Evolutionary conservation across 2,329 filamentous ascomycete species (phyloP).

Genomic region (Shiraia bambusicola): DNA sequence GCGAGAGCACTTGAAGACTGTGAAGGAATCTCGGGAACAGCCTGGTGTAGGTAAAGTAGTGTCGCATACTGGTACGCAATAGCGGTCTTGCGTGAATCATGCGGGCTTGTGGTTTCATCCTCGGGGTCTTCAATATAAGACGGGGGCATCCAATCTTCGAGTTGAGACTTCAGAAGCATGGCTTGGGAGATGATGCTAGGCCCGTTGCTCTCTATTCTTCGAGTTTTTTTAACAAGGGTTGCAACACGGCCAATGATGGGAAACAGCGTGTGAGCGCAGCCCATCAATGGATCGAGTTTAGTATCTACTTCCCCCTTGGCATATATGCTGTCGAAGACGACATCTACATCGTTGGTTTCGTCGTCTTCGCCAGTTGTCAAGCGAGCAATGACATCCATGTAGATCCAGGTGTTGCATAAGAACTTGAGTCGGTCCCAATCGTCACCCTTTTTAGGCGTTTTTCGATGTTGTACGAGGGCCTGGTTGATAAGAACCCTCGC

Average conservation of each 20-base stretch:
- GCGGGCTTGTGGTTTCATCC: constrained; percentile 62
- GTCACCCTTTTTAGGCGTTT: constrained; percentile 44
- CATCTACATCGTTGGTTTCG: constrained; percentile 55
- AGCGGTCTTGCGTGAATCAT: constrained; percentile 66
- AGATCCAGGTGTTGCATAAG: constrained; percentile 70
- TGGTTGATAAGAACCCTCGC: constrained; percentile 65
- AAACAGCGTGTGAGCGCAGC: constrained; percentile 67
- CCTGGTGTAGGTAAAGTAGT: constrained; percentile 66
- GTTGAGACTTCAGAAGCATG: constrained; percentile 60
- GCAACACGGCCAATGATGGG: constrained; percentile 68
- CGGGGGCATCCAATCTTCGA: constrained; percentile 64
- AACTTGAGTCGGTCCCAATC: constrained; percentile 59
- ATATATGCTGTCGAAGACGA: constrained; percentile 41
- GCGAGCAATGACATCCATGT: constrained; percentile 71
- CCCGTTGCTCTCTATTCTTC: constrained; percentile 57
- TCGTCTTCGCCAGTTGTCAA: constrained; percentile 64
- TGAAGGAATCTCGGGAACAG: constrained; percentile 67
- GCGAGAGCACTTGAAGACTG: constrained; percentile 59
- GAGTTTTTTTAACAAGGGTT: constrained; percentile 64
- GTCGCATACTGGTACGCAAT: constrained; percentile 69
- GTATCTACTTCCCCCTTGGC: constrained; percentile 45
- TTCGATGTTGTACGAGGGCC: constrained; percentile 54
- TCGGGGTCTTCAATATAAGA: constrained; percentile 61
- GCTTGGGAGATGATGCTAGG: constrained; percentile 63
- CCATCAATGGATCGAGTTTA: constrained; percentile 70